Evolutionary conservation across 768 basidiomycete genomes (phyloP), one percentile per base, ranked within the genome.

Genomic region (Macrolepiota albuminosa): DNA sequence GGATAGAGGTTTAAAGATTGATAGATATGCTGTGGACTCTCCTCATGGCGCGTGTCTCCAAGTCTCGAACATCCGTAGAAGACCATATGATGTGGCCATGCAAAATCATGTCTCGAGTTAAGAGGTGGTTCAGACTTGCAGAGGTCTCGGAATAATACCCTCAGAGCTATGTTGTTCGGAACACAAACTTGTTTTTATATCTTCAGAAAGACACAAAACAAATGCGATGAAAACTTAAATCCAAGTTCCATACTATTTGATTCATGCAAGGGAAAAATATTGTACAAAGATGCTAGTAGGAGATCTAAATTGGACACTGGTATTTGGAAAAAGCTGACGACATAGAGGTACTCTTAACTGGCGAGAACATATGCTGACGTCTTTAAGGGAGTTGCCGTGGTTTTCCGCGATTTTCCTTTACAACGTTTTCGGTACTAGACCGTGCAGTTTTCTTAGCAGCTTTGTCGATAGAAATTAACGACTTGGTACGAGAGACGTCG

Each of bases 301-400:
- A 13, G 51, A 40, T 57, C 43, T 36, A 42, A 46, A n/a, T 29
- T 9, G 42, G 31, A 14, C 26, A 31, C 4, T 40, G 57, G 50
- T 59, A 56, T 63, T 52, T 13, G 53, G 43, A 24, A 48, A 13
- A 34, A 10, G 14, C 36, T 39, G n/a, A 21, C 33, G 40, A n/a
- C 40, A 54, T 60, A 61, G 47, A 58, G 58, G 58, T 52, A 58
- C 53, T 58, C 18, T 42, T 58, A 49, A 29, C 50, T 45, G 34
- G n/a, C 24, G 40, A 46, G 18, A 57, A 57, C 50, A 51, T 54
- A 60, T 54, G 51, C 45, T 29, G 40, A 24, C 11, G 29, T 59
- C 40, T 46, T 50, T 10, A 50, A 59, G 10, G 58, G 43, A 29
- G 8, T 42, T 58, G 26, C 46, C 14, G 51, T n/a, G 56, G 21